Percentiles rank a stretch among this genome's conserved stretches.
Conservation (phyloP, 768 basidiomycete species). For the Floccularia luteovirens region DNA sequence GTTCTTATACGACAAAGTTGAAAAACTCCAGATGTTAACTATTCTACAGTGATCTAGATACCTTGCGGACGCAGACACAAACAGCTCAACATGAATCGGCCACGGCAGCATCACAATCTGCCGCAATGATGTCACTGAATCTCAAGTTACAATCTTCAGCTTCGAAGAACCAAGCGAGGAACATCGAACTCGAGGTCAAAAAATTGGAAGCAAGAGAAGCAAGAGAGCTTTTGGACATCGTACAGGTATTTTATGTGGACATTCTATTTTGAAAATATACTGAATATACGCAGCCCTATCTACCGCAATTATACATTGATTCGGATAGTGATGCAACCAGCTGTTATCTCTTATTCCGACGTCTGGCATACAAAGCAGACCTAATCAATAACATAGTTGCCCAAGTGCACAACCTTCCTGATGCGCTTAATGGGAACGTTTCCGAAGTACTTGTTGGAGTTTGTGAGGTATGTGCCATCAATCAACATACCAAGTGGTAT, state of each 20-base stretch:
- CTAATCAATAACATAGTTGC: constrained; percentile 79
- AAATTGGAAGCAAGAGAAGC: constrained; percentile 81
- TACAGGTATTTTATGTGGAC: constrained; percentile 48
- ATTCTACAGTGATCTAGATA: constrained; percentile 68
- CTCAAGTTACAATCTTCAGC: constrained; percentile 90
- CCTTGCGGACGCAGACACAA: constrained; percentile 77
- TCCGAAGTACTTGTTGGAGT: constrained; percentile 88
- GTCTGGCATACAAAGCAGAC: constrained; percentile 81
- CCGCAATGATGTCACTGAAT: constrained; percentile 91
- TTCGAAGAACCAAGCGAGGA: constrained; percentile 83
- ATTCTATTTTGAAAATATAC: constrained; percentile 1
- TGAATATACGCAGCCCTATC: constrained; percentile 56
- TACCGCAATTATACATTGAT: constrained; percentile 87
- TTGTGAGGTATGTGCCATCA: constrained; percentile 62
- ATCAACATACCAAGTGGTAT: background rate
- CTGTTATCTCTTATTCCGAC: constrained; percentile 90
- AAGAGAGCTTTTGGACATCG: constrained; percentile 70
- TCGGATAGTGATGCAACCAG: constrained; percentile 84
- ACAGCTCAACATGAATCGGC: constrained; percentile 80
- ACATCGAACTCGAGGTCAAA: constrained; percentile 84
- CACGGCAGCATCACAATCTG: constrained; percentile 79
- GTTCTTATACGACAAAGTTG: constrained; percentile 28
- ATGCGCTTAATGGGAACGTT: constrained; percentile 73
- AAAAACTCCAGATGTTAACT: background rate
- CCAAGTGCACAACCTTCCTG: constrained; percentile 77